phyloP scores from a whole-genome alignment of 2,329 filamentous ascomycete genomes.

The Trichoderma semiorbis region DNA sequence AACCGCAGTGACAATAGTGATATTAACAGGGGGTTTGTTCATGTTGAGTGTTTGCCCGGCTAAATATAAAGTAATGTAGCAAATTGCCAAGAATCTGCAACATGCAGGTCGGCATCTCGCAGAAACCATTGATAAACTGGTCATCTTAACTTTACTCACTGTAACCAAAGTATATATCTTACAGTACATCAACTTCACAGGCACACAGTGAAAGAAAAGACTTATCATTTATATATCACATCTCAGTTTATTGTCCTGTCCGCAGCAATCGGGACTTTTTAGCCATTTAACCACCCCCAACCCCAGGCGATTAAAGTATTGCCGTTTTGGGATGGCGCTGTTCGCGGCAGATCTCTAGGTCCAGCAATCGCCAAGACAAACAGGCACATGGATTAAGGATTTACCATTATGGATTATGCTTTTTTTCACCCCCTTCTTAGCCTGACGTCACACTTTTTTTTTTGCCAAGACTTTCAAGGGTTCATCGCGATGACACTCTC shows the following conservation, averaged over 20 bases:
- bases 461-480: background rate
- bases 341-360: background rate
- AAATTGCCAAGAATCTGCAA: background rate
- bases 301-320: background rate
- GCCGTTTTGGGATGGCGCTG: background rate
- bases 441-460: slow-evolving; percentile 1
- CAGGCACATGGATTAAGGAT: background rate
- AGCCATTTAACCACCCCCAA: background rate
- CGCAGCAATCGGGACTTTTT: background rate
- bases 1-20: rapidly evolving
- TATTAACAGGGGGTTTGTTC: background rate
- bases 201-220: too few species aligned
- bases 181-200: background rate
- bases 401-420: background rate
- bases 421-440: background rate
- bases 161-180: background rate
- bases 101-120: background rate
- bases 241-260: background rate
- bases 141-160: background rate
- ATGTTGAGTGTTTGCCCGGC: background rate
- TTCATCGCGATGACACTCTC: background rate
- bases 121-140: background rate
- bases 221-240: background rate
- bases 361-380: background rate
- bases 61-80: background rate